Base-by-base conservation (phyloP, 2,329 filamentous ascomycete species). In the Botrytis elliptica region DNA sequence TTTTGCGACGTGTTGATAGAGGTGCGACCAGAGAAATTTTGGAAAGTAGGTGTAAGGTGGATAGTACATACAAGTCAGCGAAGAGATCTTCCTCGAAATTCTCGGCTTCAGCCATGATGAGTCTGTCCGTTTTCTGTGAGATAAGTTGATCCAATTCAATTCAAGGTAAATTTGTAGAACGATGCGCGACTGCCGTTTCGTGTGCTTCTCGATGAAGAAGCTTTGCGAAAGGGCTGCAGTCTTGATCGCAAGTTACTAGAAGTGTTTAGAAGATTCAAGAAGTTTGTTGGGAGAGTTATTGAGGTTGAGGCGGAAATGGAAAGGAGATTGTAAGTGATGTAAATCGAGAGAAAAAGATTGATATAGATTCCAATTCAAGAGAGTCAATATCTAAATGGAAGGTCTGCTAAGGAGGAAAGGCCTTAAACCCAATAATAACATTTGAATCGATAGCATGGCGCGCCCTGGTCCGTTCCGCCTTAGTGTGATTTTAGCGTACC, bases 1-100 rank as follows among this genome's bases (percentile, higher is more conserved):
- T 46, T 55, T 66, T 55, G 60, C 70, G 33, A 42, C 29, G 60
- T 33, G 46, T 52, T 40, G 49, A 36, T 38, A 36, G 22, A 65
- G n/a, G 59, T 52, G 69, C 44, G 33, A 71, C 57, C 59, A 36
- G 12, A 25, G 33, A 38, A 33, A 49, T 38, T 25, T 40, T 55
- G 65, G 38, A 36, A n/a, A 64, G 29, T 38, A 52, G 55, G 29
- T 49, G n/a, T 16, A 14, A 36, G 18, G 25, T 42, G 33, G 36
- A 33, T 64, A 25, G 62, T 73, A 88, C 93, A 85, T 86, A 97
- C 94, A 97, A 89, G 85, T 97, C 95, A 80, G 94, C 94, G 84
- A 97, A 97, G 84, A 97, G 92, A 87, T 97, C 94, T 81, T 97
- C 95, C 79, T 97, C 94, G 78, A 94, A 91, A 78, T 93, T 93